Conservation (phyloP, 2,329 filamentous ascomycete genomes). For the Neofusicoccum parvum region DNA sequence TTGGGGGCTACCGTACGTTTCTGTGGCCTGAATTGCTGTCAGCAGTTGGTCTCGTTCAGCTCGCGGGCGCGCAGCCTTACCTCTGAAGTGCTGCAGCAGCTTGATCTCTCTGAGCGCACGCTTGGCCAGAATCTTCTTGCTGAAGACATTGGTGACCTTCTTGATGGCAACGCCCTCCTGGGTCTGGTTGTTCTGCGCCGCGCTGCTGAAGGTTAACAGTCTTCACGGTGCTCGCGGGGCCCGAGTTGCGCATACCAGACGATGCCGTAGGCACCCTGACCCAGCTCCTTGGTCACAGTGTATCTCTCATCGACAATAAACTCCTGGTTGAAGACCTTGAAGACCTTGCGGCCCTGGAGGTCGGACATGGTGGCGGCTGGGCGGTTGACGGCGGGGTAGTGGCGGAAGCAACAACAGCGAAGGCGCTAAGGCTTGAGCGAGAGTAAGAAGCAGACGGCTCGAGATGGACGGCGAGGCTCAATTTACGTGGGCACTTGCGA, state of each 20-base stretch:
- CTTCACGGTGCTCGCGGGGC: conserved; percentile 26
- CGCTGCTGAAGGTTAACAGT: conserved; percentile 56
- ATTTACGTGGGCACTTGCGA: neutral
- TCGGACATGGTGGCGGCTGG: conserved; percentile 54
- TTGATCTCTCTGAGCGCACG: conserved; percentile 97
- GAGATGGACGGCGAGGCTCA: neutral
- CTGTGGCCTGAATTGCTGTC: conserved; percentile 44
- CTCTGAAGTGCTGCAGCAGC: conserved; percentile 93
- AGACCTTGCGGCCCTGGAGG: conserved; percentile 78
- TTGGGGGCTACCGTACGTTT: conserved; percentile 41
- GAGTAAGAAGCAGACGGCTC: neutral
- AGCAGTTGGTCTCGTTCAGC: conserved; percentile 23
- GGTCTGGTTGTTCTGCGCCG: conserved; percentile 87
- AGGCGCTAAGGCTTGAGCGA: neutral
- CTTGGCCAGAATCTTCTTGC: conserved; percentile 99
- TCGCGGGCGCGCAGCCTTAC: conserved; percentile 27
- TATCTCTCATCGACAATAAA: conserved; percentile 98
- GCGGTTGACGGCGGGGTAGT: conserved; percentile 7
- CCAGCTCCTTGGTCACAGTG: conserved; percentile 97
- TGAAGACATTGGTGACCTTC: conserved; percentile 99
- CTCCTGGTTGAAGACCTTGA: conserved; percentile 99
- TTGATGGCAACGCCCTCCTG: conserved; percentile 97
- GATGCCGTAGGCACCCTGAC: conserved; percentile 97
- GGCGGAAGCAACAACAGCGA: neutral
- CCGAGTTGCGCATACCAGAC: conserved; percentile 72